phyloP scores from a whole-genome alignment of 495 filamentous ascomycete genomes.

The Tetracladium marchalianum region DNA sequence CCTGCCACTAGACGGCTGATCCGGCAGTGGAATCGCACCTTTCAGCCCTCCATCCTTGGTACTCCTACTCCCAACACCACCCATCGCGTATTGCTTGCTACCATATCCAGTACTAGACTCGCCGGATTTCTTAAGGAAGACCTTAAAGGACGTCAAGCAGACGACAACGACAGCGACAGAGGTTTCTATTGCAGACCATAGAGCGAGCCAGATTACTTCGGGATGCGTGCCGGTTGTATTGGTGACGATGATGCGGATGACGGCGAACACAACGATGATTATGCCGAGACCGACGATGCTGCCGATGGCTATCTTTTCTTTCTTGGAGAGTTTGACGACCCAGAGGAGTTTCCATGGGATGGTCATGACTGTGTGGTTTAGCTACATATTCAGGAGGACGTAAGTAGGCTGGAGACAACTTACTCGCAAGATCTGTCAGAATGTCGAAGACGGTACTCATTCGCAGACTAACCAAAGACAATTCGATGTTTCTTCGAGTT shows the following conservation, averaged over 20 bases:
- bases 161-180: constrained; percentile 15
- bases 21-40: not conserved
- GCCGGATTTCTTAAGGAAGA: constrained; percentile 3
- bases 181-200: constrained; percentile 16
- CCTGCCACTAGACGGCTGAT: not conserved
- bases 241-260: constrained; percentile 12
- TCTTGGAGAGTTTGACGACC: constrained; percentile 5
- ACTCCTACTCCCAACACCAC: not conserved
- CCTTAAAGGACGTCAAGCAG: constrained; percentile 15
- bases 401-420: no score
- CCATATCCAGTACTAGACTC: not conserved
- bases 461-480: not conserved
- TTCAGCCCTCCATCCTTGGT: not conserved
- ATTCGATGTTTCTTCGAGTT: not conserved
- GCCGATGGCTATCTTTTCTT: constrained; percentile 12
- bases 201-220: constrained; percentile 14
- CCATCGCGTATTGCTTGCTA: not conserved
- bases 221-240: constrained; percentile 3
- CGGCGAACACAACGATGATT: constrained; percentile 13
- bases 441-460: constrained; percentile 4
- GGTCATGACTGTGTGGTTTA: not conserved
- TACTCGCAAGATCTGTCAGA: constrained; percentile 1
- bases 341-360: constrained; percentile 6
- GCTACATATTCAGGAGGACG: no score
- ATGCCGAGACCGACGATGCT: constrained; percentile 13